These are phyloP conservation scores for Penicillium frequentans DNA, from an alignment of 2,329 filamentous ascomycete species.

Conservation along the genomic window DNA sequence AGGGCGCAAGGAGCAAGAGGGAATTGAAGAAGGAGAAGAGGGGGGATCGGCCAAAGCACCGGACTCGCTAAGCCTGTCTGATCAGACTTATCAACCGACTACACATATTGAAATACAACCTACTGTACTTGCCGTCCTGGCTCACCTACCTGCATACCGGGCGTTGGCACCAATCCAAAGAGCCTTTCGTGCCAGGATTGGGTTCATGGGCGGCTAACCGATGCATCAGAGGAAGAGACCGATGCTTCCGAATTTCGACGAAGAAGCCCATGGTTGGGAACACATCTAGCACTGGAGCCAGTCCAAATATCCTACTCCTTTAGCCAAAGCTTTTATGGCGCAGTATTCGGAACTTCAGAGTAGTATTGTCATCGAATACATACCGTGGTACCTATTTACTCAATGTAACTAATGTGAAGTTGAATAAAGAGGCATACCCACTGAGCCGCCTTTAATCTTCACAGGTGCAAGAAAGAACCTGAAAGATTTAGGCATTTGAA, in stretches of 20 bases:
- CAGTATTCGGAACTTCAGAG: too few species aligned
- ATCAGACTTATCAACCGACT: not conserved
- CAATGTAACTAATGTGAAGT: too few species aligned
- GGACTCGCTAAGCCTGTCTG: not conserved
- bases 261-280: not conserved
- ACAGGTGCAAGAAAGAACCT: not conserved
- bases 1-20: constrained; percentile 47
- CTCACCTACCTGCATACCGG: not conserved
- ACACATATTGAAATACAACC: not conserved
- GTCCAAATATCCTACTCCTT: not conserved
- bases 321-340: not conserved
- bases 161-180: not conserved
- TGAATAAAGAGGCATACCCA: too few species aligned
- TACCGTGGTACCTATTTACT: too few species aligned
- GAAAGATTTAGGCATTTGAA: not conserved
- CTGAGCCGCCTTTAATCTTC: too few species aligned
- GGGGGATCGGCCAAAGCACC: constrained; percentile 32
- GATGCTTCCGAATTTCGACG: not conserved
- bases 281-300: not conserved
- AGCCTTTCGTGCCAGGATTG: not conserved
- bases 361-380: too few species aligned
- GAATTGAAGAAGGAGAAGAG: constrained; percentile 56
- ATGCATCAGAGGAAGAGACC: not conserved
- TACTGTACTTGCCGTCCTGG: not conserved
- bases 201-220: not conserved